These are phyloP conservation scores for Penicillium hordei DNA, from an alignment of 2,329 filamentous ascomycete genomes.

Conservation along the genomic window DNA sequence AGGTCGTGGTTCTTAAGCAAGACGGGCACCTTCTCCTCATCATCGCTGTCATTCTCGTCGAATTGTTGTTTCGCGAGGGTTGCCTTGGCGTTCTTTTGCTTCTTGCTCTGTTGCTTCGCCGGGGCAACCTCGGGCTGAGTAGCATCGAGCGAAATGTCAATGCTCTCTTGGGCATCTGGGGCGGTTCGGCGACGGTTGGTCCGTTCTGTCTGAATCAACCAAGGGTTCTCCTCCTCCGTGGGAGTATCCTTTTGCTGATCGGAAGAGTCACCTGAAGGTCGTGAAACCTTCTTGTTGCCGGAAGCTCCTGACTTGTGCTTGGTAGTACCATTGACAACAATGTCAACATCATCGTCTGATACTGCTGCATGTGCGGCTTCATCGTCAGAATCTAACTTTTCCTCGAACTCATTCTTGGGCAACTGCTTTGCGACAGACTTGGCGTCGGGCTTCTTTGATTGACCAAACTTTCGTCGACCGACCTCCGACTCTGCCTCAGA, in stretches of 20 bases:
- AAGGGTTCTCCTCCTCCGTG: slow-evolving; percentile 38
- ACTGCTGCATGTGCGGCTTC: slow-evolving; percentile 32
- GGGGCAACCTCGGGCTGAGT: slow-evolving; percentile 15
- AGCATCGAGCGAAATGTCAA: slow-evolving; percentile 37
- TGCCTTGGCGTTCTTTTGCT: slow-evolving; percentile 23
- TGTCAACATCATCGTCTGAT: slow-evolving; percentile 36
- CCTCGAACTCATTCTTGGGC: slow-evolving; percentile 61
- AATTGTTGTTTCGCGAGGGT: slow-evolving; percentile 23
- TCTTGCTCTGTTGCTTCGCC: slow-evolving; percentile 21
- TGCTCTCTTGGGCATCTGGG: slow-evolving; percentile 30
- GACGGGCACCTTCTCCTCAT: slow-evolving; percentile 43
- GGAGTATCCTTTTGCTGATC: slow-evolving; percentile 20
- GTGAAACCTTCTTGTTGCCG: slow-evolving; percentile 21
- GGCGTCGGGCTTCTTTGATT: slow-evolving; percentile 34
- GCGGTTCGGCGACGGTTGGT: slow-evolving; percentile 33
- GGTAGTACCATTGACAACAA: slow-evolving; percentile 31
- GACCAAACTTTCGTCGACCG: slow-evolving; percentile 58
- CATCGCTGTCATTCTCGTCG: slow-evolving; percentile 47
- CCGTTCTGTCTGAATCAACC: slow-evolving; percentile 37
- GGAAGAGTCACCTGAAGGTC: slow-evolving; percentile 14
- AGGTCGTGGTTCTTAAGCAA: slow-evolving; percentile 60
- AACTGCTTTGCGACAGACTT: slow-evolving; percentile 29
- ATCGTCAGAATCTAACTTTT: slow-evolving; percentile 54
- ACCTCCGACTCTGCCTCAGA: slow-evolving; percentile 54
- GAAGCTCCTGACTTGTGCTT: slow-evolving; percentile 22